Evolutionary conservation across 1,284 basidiomycete species (phyloP).

Genomic region (Trichosporon faecale): DNA sequence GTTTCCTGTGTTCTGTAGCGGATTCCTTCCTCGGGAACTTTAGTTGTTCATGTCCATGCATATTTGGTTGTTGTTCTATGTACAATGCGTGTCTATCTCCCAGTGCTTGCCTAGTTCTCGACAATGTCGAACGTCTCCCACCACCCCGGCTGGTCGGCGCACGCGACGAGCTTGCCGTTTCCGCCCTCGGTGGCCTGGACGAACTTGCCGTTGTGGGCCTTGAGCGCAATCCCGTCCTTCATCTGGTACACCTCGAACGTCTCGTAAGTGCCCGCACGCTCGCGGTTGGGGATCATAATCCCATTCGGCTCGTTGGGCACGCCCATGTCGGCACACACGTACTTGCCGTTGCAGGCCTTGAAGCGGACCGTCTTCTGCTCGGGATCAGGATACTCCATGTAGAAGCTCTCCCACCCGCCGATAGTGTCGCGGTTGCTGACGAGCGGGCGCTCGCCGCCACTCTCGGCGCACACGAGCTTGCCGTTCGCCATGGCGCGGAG

Average conservation of each 20-base stretch:
- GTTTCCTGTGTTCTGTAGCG: background rate
- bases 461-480: conserved; percentile 20
- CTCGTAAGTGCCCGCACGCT: conserved; percentile 13
- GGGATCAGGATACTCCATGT: background rate
- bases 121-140: conserved; percentile 26
- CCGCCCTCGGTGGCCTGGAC: conserved; percentile 16
- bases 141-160: conserved; percentile 17
- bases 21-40: background rate
- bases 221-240: conserved; percentile 9
- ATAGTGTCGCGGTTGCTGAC: conserved; percentile 10
- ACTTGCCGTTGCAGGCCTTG: conserved; percentile 16
- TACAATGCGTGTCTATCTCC: background rate
- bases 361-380: conserved; percentile 3
- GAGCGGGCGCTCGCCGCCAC: conserved; percentile 10
- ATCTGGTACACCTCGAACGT: conserved; percentile 14
- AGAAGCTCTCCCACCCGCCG: conserved; percentile 17
- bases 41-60: background rate
- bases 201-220: conserved; percentile 16
- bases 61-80: background rate
- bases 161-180: conserved; percentile 2
- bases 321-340: conserved; percentile 15
- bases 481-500: conserved; percentile 18
- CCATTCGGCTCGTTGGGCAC: background rate
- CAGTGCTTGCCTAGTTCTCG: conserved; percentile 9
- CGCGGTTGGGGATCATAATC: conserved; percentile 12